A percentile compares a stretch with the other conserved stretches of the same genome.
phyloP scores from a whole-genome alignment of 2,329 filamentous ascomycete species.

The Fusarium sp. region DNA sequence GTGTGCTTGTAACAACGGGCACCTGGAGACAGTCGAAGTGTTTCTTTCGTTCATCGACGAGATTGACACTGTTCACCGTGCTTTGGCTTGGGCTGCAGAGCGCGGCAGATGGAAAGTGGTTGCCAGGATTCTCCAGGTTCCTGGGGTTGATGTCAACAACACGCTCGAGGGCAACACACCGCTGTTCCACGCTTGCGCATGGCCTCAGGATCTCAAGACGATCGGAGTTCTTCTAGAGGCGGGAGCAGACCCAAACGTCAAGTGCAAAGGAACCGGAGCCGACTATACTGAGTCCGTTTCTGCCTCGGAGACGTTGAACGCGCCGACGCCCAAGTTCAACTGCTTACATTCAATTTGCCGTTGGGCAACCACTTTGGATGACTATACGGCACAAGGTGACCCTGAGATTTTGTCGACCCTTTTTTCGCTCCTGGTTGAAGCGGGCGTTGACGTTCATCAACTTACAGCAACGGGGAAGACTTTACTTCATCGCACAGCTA shows the following conservation, averaged over 20 bases:
- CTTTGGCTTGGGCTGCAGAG: slow-evolving; percentile 45
- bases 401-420: slow-evolving; percentile 1
- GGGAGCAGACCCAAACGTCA: slow-evolving; percentile 45
- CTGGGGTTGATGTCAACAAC: slow-evolving; percentile 48
- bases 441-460: slow-evolving; percentile 35
- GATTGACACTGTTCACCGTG: slow-evolving; percentile 38
- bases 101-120: slow-evolving; percentile 37
- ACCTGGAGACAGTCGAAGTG: slow-evolving; percentile 40
- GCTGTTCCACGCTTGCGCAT: slow-evolving; percentile 31
- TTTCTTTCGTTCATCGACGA: slow-evolving; percentile 44
- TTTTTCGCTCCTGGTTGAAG: slow-evolving; percentile 34
- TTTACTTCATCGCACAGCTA: slow-evolving; percentile 23
- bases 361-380: not conserved
- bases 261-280: slow-evolving; percentile 5
- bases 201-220: slow-evolving; percentile 13
- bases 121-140: slow-evolving; percentile 45
- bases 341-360: slow-evolving; percentile 26
- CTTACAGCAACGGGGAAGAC: slow-evolving; percentile 20
- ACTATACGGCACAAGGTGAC: not conserved
- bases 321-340: not conserved
- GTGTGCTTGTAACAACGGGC: slow-evolving; percentile 46
- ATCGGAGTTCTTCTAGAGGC: slow-evolving; percentile 43
- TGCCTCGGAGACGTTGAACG: not conserved
- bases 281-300: not conserved
- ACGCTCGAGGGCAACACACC: slow-evolving; percentile 35